These are phyloP conservation scores for Yamadazyma kitorensis DNA, from an alignment of 805 yeast genomes.

Conservation along the genomic window DNA sequence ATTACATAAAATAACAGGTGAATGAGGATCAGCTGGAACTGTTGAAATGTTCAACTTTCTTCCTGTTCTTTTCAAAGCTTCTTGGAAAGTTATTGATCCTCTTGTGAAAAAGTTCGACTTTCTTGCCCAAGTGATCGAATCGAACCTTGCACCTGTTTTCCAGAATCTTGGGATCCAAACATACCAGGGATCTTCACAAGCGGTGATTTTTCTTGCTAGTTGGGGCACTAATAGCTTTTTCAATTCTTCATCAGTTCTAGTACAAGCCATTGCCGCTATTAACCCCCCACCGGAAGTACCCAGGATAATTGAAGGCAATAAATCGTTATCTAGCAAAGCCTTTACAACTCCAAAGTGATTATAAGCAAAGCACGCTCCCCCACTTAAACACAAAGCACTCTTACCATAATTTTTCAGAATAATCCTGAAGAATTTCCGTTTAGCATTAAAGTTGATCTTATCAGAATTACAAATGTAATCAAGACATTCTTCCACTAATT, in stretches of 20 bases:
- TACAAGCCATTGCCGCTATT: slow-evolving; percentile 68
- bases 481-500: slow-evolving; percentile 49
- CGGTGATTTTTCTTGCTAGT: slow-evolving; percentile 61
- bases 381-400: slow-evolving; percentile 68
- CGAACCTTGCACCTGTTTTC: slow-evolving; percentile 77
- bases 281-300: slow-evolving; percentile 85
- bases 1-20: slow-evolving; percentile 77
- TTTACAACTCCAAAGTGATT: slow-evolving; percentile 75
- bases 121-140: slow-evolving; percentile 70
- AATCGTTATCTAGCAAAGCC: slow-evolving; percentile 64
- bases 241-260: slow-evolving; percentile 68
- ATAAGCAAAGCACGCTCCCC: slow-evolving; percentile 79
- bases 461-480: slow-evolving; percentile 39
- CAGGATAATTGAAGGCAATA: slow-evolving; percentile 64
- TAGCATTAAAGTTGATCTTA: slow-evolving; percentile 36
- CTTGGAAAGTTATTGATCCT: slow-evolving; percentile 71
- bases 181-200: slow-evolving; percentile 62
- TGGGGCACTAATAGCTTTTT: slow-evolving; percentile 54
- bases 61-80: slow-evolving; percentile 67
- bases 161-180: slow-evolving; percentile 65
- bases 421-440: slow-evolving; percentile 52
- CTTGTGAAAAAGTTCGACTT: slow-evolving; percentile 66
- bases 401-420: slow-evolving; percentile 66
- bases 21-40: slow-evolving; percentile 78
- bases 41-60: slow-evolving; percentile 69